Conservation (phyloP, 352 stramenopile species). For the Phytophthora ramorum region DNA sequence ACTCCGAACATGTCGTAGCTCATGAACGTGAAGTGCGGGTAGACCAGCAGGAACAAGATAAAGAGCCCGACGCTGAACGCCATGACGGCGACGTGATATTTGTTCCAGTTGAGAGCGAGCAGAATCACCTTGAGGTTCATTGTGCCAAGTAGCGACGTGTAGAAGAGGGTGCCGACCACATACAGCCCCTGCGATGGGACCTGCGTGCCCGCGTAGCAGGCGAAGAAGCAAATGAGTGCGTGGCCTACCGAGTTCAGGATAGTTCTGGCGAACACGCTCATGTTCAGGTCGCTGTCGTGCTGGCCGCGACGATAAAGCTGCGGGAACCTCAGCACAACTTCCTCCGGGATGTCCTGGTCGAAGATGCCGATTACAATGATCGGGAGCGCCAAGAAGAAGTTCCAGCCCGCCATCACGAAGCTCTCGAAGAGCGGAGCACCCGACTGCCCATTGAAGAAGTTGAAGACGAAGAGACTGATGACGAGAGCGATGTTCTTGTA, state of each 20-base stretch:
- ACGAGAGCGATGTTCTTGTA: conserved; percentile 99
- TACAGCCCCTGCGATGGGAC: conserved; percentile 44
- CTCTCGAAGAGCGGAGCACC: conserved; percentile 82
- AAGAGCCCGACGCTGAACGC: conserved; percentile 65
- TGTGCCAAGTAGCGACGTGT: conserved; percentile 64
- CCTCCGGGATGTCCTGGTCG: conserved; percentile 70
- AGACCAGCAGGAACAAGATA: conserved; percentile 71
- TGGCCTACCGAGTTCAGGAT: conserved; percentile 63
- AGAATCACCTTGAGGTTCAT: conserved; percentile 80
- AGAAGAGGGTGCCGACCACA: conserved; percentile 68
- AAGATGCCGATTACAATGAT: conserved; percentile 87
- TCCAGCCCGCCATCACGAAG: conserved; percentile 80
- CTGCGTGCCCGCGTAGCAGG: conserved; percentile 49
- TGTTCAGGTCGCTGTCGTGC: conserved; percentile 67
- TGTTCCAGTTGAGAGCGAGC: conserved; percentile 70
- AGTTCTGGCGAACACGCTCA: conserved; percentile 55
- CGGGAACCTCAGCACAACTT: conserved; percentile 54
- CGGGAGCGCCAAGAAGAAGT: conserved; percentile 91
- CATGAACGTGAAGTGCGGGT: conserved; percentile 72
- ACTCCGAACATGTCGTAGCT: conserved; percentile 75
- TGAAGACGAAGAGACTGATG: conserved; percentile 92
- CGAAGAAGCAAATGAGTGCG: conserved; percentile 64
- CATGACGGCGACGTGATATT: conserved; percentile 61
- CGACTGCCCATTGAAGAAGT: conserved; percentile 94
- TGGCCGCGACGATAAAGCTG: conserved; percentile 63